Evolutionary conservation across 1,284 basidiomycete species (phyloP), one percentile per base, ranked within the genome.

Genomic region (Ganoderma lucidum): DNA sequence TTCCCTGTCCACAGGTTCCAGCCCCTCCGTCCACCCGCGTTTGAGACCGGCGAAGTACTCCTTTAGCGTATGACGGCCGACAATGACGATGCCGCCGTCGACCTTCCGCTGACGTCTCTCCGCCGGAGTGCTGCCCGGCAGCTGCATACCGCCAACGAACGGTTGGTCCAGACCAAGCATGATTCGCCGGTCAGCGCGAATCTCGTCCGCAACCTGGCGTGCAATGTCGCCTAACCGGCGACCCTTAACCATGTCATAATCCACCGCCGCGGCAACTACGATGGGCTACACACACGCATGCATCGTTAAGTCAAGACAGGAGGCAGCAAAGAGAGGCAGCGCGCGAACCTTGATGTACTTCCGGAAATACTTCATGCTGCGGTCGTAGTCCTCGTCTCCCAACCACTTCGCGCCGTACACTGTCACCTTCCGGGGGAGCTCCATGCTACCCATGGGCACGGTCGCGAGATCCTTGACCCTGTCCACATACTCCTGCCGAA

Each of bases 21-120:
- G 81, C 2, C 89, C 84, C 60, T 91, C 89, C n/a, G 89, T 89
- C 94, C 95, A 99, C 0, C 98, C 97, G 63, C 88, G 85, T 76
- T 88, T 88, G 64, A 99, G 79, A 1, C 96, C 97, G 70, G 91
- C 88, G 85, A 98, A 89, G 81, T 95, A 99, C 83, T 99, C 97
- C 82, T 99, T 99, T 80, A 97, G 88, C 1, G 96, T 94, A 44
- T 94, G 92, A 67, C 97, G 88, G 8, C 98, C 98, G n/a, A 99
- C 81, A 65, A 99, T 84, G 66, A 99, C 85, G 55, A 92, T 86
- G 0, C 96, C 97, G 5, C 96, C 96, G 35, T 93, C 90, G 14
- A 96, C 83, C 75, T 93, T 91, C 44, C 89, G 86, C 70, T 87
- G 81, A 9, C 86, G 87, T 67, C 84, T 83, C 75, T 89, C 85